These are phyloP conservation scores for Lipomyces yarrowii DNA, from an alignment of 1,139 yeast species.

Conservation along the genomic window DNA sequence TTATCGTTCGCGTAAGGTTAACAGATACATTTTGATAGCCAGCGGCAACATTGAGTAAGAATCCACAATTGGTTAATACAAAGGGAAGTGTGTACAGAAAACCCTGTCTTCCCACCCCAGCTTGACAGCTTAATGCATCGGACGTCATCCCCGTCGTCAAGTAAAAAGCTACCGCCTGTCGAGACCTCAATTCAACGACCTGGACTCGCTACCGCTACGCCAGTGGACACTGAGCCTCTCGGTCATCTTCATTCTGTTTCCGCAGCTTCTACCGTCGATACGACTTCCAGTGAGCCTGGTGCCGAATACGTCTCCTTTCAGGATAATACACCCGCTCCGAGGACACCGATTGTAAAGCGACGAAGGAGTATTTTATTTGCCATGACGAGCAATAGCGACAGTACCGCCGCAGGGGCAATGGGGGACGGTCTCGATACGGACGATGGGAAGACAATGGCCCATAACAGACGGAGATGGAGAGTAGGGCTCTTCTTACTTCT, in stretches of 20 bases:
- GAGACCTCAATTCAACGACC: neutral
- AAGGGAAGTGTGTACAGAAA: neutral
- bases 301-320: constrained; percentile 10
- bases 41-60: neutral
- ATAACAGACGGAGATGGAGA: constrained; percentile 24
- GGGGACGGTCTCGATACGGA: neutral
- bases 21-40: too few species aligned
- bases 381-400: neutral
- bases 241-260: neutral
- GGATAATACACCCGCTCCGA: constrained; percentile 13
- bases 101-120: neutral
- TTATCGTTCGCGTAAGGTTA: neutral
- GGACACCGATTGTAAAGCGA: constrained; percentile 11
- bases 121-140: neutral
- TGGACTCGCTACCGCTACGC: neutral
- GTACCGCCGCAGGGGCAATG: neutral
- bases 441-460: neutral
- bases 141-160: neutral
- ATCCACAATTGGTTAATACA: neutral
- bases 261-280: neutral
- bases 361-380: neutral
- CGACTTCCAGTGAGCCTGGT: neutral
- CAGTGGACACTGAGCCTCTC: neutral
- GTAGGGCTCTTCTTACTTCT: constrained; percentile 33
- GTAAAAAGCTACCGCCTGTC: neutral